A percentile compares a stretch with the other conserved stretches of the same genome.
phyloP scores from a whole-genome alignment of 257 asterid genomes.

The Osmanthus fragrans region DNA sequence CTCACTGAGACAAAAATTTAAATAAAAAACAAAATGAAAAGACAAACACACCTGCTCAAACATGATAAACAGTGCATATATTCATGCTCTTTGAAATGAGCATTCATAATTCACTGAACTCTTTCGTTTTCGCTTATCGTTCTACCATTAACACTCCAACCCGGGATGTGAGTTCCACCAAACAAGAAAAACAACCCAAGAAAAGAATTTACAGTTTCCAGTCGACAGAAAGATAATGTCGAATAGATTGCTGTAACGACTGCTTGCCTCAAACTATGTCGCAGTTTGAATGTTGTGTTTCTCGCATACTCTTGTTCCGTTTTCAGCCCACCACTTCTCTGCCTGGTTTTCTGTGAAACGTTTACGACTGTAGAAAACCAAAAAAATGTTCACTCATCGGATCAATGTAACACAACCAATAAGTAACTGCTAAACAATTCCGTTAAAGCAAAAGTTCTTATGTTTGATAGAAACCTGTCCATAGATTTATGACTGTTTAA shows the following conservation, averaged over 20 bases:
- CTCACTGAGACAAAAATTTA: not conserved
- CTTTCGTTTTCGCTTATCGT: not conserved
- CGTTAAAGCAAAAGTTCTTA: not conserved
- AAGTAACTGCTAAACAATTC: not conserved
- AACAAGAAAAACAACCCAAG: constrained; percentile 16
- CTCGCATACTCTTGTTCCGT: constrained; percentile 57
- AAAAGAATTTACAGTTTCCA: constrained; percentile 27
- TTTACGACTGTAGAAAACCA: constrained; percentile 58
- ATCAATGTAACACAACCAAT: not conserved
- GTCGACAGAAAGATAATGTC: constrained; percentile 15
- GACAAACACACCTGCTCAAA: constrained; percentile 16
- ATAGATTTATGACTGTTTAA: no score
- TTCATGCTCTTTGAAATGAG: not conserved
- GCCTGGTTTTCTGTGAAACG: constrained; percentile 80
- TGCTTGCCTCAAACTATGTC: constrained; percentile 24
- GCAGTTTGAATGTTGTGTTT: constrained; percentile 51
- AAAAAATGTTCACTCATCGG: constrained; percentile 2
- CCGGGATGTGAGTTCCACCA: not conserved
- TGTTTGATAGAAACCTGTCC: not conserved
- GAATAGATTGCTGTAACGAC: constrained; percentile 9
- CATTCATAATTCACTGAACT: not conserved
- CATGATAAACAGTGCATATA: not conserved
- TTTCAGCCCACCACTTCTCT: constrained; percentile 87
- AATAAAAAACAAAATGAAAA: not conserved
- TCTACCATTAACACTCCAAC: constrained; percentile 9